Base-by-base conservation (phyloP, 140 eudicot genomes). In the Cichorium intybus region DNA sequence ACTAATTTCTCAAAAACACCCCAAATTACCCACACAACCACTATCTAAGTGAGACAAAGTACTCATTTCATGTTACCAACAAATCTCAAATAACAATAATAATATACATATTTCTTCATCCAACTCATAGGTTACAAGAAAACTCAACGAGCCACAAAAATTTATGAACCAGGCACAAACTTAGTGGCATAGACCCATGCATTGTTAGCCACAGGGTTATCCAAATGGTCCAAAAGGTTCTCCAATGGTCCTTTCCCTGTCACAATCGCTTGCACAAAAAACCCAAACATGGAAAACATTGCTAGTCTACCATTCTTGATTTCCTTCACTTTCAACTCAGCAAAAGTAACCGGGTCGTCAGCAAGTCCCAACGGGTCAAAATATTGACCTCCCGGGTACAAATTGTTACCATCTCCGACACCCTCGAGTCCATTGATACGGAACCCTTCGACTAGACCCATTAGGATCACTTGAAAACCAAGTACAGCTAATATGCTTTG, bases 241-340 rank as follows among this genome's bases (percentile, higher is more conserved):
- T 91, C 97, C 33, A 91, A 73, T 15, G 97, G 96, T 2, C 96
- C 96, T 64, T 92, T 92, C n/a, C 96, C 98, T 2, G 96, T 88
- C 29, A 87, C 95, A 55, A 85, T 92, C 5, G 98, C 96, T 70
- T 92, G 96, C 23, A 87, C 92, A 56, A 92, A 92, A 78, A 92
- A 92, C 9, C 96, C 95, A 60, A 88, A 92, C 95, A 85, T 88
- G 7, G 96, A 87, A 70, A 92, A 92, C 98, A 92, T 92, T 15
- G 96, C 98, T 34, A 91, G 82, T 39, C 98, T 82, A 23, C 98
- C 98, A 39, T 91, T 91, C 91, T 91, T 91, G 85, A 92, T 92
- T 56, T 92, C 98, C 69, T 85, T 92, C 54, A 92, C 94, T 68
- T 85, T 82, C 24, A 85, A 77, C 68, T 85, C 94, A 1, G 94